Percentiles rank a stretch among this genome's conserved stretches.
These are phyloP conservation scores for Fonsecaea pedrosoi DNA, from an alignment of 2,329 filamentous ascomycete species.

Conservation along the genomic window DNA sequence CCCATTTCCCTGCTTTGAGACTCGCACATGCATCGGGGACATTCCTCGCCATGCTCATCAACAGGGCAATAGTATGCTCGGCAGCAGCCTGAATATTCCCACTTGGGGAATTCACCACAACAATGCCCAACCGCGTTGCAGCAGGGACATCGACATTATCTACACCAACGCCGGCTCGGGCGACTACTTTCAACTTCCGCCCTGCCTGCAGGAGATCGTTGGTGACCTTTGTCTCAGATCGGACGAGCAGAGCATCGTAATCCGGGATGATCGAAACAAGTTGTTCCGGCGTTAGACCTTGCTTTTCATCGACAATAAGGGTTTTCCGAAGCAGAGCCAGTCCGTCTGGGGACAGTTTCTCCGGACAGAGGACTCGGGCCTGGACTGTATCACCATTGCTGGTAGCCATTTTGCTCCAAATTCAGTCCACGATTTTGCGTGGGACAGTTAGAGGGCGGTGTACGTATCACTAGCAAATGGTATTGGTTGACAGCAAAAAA, in stretches of 20 bases:
- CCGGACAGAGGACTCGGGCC: constrained; percentile 72
- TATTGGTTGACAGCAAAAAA: not conserved
- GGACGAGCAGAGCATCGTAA: constrained; percentile 79
- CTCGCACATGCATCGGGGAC: constrained; percentile 73
- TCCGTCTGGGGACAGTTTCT: constrained; percentile 81
- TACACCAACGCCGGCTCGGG: constrained; percentile 79
- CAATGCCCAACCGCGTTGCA: constrained; percentile 74
- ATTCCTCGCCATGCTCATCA: constrained; percentile 77
- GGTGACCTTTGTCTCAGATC: constrained; percentile 82
- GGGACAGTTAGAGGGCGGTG: not conserved
- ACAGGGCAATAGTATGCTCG: constrained; percentile 76
- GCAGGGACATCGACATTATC: constrained; percentile 80
- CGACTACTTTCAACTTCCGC: constrained; percentile 75
- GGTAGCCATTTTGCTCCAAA: constrained; percentile 9
- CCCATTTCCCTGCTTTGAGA: constrained; percentile 76
- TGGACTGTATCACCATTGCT: constrained; percentile 40
- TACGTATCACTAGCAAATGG: not conserved
- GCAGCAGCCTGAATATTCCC: constrained; percentile 83
- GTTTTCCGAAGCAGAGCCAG: constrained; percentile 70
- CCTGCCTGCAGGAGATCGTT: constrained; percentile 69
- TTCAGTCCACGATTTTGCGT: not conserved
- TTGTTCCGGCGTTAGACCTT: constrained; percentile 67
- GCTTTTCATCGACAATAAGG: constrained; percentile 73
- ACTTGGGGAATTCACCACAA: constrained; percentile 79
- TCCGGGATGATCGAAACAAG: constrained; percentile 70